Conservation (phyloP, 2,329 filamentous ascomycete species). For the Colletotrichum costaricense region DNA sequence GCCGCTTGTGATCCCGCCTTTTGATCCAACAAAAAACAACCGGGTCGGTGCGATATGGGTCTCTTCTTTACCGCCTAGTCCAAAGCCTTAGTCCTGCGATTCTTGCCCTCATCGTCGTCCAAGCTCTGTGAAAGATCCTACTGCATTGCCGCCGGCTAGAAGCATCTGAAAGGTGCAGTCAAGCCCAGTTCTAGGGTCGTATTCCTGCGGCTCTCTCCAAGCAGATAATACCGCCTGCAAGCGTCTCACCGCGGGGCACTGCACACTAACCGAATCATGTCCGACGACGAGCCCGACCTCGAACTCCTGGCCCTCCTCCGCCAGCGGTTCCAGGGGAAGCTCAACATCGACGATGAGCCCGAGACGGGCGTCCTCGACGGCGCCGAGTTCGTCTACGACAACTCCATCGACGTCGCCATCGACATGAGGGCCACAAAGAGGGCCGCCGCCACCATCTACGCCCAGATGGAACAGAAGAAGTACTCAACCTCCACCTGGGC, state of each 20-base stretch:
- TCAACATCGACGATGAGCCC: conserved; percentile 65
- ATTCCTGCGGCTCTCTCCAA: neutral
- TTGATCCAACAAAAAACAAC: conserved; percentile 29
- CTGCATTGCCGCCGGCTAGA: conserved; percentile 17
- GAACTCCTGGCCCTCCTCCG: conserved; percentile 89
- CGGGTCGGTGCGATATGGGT: conserved; percentile 34
- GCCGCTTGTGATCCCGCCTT: conserved; percentile 15
- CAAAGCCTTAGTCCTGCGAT: conserved; percentile 24
- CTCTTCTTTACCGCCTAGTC: conserved; percentile 15
- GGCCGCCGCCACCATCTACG: conserved; percentile 83
- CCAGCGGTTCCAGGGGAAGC: conserved; percentile 76
- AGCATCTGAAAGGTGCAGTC: conserved; percentile 23
- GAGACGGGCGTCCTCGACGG: conserved; percentile 86
- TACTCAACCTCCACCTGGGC: conserved; percentile 92
- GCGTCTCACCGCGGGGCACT: neutral
- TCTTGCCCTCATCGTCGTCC: conserved; percentile 1
- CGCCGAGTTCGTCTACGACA: conserved; percentile 90
- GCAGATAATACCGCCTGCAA: neutral
- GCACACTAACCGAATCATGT: conserved; percentile 67
- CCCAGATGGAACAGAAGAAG: conserved; percentile 82
- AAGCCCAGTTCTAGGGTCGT: conserved; percentile 1
- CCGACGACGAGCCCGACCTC: conserved; percentile 89
- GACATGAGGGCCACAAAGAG: conserved; percentile 85
- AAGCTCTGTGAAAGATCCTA: conserved; percentile 26
- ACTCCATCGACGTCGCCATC: conserved; percentile 91